Conservation (phyloP, 2,329 filamentous ascomycete genomes). For the Grosmannia serpens region DNA sequence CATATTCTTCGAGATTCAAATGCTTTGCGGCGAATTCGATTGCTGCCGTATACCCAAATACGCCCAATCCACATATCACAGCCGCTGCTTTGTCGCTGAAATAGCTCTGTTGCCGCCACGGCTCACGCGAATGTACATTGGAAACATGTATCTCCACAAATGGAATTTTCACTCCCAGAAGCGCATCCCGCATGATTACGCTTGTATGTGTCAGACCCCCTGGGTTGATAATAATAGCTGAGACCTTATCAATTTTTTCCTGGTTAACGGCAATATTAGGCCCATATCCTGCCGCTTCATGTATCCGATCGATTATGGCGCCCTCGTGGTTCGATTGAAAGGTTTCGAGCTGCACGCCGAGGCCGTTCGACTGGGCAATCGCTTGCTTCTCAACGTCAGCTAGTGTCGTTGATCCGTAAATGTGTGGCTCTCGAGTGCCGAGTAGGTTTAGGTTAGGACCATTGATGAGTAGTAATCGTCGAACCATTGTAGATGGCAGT, state of each 20-base stretch:
- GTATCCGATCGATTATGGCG: slow-evolving; percentile 61
- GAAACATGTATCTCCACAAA: slow-evolving; percentile 70
- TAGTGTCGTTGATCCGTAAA: slow-evolving; percentile 63
- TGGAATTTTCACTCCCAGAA: slow-evolving; percentile 56
- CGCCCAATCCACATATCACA: slow-evolving; percentile 59
- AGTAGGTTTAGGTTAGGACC: slow-evolving; percentile 77
- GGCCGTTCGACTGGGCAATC: slow-evolving; percentile 33
- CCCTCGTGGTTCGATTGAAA: slow-evolving; percentile 77
- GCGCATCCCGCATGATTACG: slow-evolving; percentile 63
- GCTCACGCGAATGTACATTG: slow-evolving; percentile 62
- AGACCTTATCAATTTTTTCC: slow-evolving; percentile 21
- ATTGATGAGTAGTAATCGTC: slow-evolving; percentile 59
- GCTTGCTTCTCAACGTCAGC: slow-evolving; percentile 43
- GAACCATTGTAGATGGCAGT: slow-evolving; percentile 26
- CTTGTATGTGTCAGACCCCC: slow-evolving; percentile 67
- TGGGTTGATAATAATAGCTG: slow-evolving; percentile 65
- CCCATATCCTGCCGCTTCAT: slow-evolving; percentile 21
- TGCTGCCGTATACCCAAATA: slow-evolving; percentile 49
- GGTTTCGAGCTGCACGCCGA: slow-evolving; percentile 37
- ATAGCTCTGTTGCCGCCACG: slow-evolving; percentile 58
- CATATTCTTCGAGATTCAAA: slow-evolving; percentile 23
- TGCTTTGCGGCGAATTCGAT: slow-evolving; percentile 41
- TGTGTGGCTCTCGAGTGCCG: slow-evolving; percentile 59
- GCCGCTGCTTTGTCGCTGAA: slow-evolving; percentile 65
- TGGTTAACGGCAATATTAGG: neutral